Base-by-base conservation (phyloP, 768 basidiomycete species). In the Cyathus striatus region DNA sequence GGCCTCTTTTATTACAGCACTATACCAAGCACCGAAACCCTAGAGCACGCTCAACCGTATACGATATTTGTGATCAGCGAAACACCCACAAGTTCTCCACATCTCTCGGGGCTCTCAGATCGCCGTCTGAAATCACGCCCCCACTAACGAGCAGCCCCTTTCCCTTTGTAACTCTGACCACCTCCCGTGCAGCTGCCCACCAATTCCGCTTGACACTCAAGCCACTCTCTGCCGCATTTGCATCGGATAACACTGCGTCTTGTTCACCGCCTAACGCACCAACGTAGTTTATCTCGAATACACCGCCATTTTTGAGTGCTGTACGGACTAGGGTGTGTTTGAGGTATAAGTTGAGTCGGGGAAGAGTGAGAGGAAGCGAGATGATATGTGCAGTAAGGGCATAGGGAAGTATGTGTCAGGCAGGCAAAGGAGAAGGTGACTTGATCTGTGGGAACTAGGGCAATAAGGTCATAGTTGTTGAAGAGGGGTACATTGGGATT, bases 261-360 rank as follows among this genome's bases (percentile, higher is more conserved):
- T 72, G 69, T 38, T 81, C 80, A 1, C 76, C 81, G 1, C 81
- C 80, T 0, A 92, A 61, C 0, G 86, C 84, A 13, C 86, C 85
- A 0, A 78, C 79, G 47, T 91, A 92, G 49, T 72, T 73, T 36
- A 93, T 76, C 60, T 92, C 90, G 54, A 94, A 91, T 0, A 82
- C 83, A 0, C 83, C 83, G 6, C 90, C 90, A 48, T 89, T 88
- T 50, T 82, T 83, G 20, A 89, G 69, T 1, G 91, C 88, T 0
- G 85, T 83, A 34, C 87, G 79, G 23, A 92, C 75, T 37, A 90
- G 69, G 0, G 90, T 91, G 54, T 90, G 89, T 54, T 87, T 90
- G 54, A 93, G 71, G 50, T 85, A 75, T 56, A 85, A 93, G 1
- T 87, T 81, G 1, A 90, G 75, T 10, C 90, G 79, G 0, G 89